Base-by-base conservation (phyloP, 257 asterid genomes). In the Apocynum venetum region DNA sequence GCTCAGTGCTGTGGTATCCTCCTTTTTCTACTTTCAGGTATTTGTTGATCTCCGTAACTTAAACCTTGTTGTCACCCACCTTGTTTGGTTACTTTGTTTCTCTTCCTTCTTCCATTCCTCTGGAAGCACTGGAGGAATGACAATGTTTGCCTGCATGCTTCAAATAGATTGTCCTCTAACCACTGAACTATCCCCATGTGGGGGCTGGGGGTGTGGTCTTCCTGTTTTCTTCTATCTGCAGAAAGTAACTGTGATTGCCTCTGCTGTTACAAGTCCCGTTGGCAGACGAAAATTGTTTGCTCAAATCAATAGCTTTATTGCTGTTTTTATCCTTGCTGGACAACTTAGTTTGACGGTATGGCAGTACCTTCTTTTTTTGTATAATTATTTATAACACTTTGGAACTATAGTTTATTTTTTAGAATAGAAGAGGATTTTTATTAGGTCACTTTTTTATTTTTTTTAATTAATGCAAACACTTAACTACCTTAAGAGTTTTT, bases 11-110 rank as follows among this genome's bases (percentile, higher is more conserved):
- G 90, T 93, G 17, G 84, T 93, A 68, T 95, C 99, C 78, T 95
- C 99, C 75, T 91, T 95, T 92, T 95, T 95, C 88, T 95, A 95
- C 89, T 93, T 95, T 83, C 98, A 95, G 97, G 99, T 93, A 80
- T 46, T 65, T 72, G 20, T 38, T 49, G 25, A 43, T 66, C 38
- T 40, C 53, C 6, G 15, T 55, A 17, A 4, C 7, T 47, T 79
- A 44, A 61, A 31, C 52, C 71, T 61, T 49, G 52, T 43, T 12
- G 0, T 40, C 13, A 9, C 44, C 5, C 3, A 25, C 38, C 15
- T 61, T 63, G 11, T 61, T 75, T 44, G 36, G 8, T 3, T 57
- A 3, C 36, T 46, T 8, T 61, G 41, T 35, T 46, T 61, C 35
- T 41, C 3, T 19, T 3, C 43, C 5, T 15, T 14, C 19, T 15